Base-by-base conservation (phyloP, 2,329 filamentous ascomycete genomes). In the Pestalotiopsis sp. region DNA sequence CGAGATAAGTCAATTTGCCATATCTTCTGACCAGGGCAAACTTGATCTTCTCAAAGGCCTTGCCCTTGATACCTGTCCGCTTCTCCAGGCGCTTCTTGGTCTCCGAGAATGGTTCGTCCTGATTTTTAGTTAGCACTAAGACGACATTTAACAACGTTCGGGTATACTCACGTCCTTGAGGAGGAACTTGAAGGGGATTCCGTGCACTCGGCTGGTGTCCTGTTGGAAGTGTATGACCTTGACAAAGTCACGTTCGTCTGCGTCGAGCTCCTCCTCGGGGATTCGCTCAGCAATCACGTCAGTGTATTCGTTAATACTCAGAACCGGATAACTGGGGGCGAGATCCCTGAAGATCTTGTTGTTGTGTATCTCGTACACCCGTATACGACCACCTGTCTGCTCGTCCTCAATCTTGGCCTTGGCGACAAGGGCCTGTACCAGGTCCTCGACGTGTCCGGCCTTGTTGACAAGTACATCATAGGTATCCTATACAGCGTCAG, bases 1-100 rank as follows among this genome's bases (percentile, higher is more conserved):
- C 90, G 61, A 99, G 84, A 82, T 97, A 97, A 69, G 90, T 87
- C 31, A 94, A 92, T 77, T 92, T 94, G 52, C 85, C 84, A 65
- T 89, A 86, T 78, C 92, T 86, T 79, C 90, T 85, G 65, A 98
- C 88, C 39, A 97, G 82, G 6, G 94, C 93, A 84, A 99, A 98
- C 81, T 97, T 98, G 81, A 99, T 96, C 86, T 98, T 98, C 81
- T 99, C 95, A 74, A 99, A 95, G 73, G 94, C 94, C 85, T 99
- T 99, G 80, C 96, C 97, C 82, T 98, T 98, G 82, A 99, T 91
- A 31, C 95, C 95, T 0, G 93, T 97, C 69, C 95, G 88, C 80
- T 95, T 95, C 74, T 96, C 95, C 3, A 99, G 85, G n/a, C 96
- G 90, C 82, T 97, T 94, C 83, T 95, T 98, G 58, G 95, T 98